Evolutionary conservation across 2,329 filamentous ascomycete species (phyloP).

Genomic region (Camillea tinctor): DNA sequence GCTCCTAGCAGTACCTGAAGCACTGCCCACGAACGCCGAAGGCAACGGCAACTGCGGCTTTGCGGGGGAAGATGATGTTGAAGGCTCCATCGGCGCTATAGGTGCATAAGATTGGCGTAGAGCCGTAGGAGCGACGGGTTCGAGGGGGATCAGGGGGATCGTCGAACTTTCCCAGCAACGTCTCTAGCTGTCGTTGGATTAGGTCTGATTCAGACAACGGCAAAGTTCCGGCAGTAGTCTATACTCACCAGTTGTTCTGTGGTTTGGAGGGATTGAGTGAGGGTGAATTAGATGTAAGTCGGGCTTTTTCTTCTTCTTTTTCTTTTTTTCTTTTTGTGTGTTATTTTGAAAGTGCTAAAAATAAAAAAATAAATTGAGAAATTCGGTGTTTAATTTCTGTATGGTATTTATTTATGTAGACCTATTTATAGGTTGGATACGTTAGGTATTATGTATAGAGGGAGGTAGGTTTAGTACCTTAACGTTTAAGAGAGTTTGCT

Average conservation of each 20-base stretch:
- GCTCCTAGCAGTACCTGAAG: background rate
- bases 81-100: background rate
- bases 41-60: slow-evolving; percentile 2
- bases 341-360: no score
- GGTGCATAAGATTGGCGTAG: slow-evolving; percentile 9
- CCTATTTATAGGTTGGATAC: no score
- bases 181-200: background rate
- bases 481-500: no score
- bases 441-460: no score
- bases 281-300: no score
- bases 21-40: slow-evolving; percentile 17
- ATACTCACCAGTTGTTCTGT: background rate
- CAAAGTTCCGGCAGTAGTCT: background rate
- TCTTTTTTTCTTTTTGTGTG: no score
- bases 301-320: no score
- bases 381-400: no score
- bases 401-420: no score
- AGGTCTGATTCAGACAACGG: background rate
- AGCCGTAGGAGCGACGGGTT: slow-evolving; percentile 9
- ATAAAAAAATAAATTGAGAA: no score
- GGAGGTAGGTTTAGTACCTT: no score
- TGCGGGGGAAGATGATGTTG: background rate
- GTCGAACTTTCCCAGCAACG: slow-evolving; percentile 6
- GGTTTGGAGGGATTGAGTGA: background rate
- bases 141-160: slow-evolving; percentile 18